Evolutionary conservation across 441 rosid species (phyloP).

Genomic region (Euphorbia schlechtendalii): DNA sequence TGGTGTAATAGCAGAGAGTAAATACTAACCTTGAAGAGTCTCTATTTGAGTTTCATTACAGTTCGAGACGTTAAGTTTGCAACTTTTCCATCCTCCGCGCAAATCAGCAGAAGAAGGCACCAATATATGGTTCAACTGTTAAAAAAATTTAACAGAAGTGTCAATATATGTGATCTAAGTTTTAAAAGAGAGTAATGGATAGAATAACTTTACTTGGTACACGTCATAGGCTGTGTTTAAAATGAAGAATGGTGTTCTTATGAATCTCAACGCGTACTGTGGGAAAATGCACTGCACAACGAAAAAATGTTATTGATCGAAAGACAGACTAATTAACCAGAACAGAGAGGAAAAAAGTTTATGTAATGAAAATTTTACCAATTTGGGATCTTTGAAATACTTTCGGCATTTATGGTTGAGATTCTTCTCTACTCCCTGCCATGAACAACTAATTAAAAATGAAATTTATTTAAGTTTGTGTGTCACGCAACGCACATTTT

Average conservation of each 20-base stretch:
- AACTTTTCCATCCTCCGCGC: slow-evolving; percentile 68
- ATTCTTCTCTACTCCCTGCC: slow-evolving; percentile 60
- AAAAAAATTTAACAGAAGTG: background rate
- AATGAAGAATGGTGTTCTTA: slow-evolving; percentile 61
- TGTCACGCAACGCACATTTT: too few relatives aligned
- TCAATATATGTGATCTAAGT: slow-evolving; percentile 11
- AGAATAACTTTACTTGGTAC: slow-evolving; percentile 54
- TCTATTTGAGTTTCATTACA: slow-evolving; percentile 54
- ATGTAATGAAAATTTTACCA: slow-evolving; percentile 34
- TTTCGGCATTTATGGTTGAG: slow-evolving; percentile 54
- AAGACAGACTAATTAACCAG: background rate
- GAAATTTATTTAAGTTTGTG: too few relatives aligned
- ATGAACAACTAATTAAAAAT: slow-evolving; percentile 19
- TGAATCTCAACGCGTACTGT: slow-evolving; percentile 51
- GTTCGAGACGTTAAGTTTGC: slow-evolving; percentile 53
- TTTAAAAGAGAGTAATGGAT: background rate
- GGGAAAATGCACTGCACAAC: slow-evolving; percentile 79
- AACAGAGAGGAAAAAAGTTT: background rate
- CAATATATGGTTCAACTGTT: slow-evolving; percentile 75
- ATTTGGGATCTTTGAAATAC: slow-evolving; percentile 34
- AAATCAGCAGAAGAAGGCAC: slow-evolving; percentile 89
- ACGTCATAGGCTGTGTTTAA: slow-evolving; percentile 76
- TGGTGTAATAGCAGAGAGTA: too few relatives aligned
- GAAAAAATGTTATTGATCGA: slow-evolving; percentile 6
- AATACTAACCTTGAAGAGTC: slow-evolving; percentile 57